Evolutionary conservation across 1,284 basidiomycete genomes (phyloP).

Genomic region (Naganishia albida): DNA sequence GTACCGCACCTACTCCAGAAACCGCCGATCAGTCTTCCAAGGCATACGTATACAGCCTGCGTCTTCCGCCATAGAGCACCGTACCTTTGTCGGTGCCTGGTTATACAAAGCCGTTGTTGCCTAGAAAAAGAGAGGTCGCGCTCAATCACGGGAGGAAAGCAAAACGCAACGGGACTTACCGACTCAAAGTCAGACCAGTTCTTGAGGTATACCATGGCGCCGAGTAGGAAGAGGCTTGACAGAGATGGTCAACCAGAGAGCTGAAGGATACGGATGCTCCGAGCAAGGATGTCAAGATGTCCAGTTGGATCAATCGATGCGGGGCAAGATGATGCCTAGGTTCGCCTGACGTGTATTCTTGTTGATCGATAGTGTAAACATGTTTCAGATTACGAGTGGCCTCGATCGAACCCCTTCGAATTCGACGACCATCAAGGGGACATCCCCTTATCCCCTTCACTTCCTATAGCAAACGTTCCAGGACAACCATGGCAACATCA

Average conservation of each 20-base stretch:
- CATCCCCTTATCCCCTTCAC: not conserved
- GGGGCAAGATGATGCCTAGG: not conserved
- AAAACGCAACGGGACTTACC: constrained; percentile 37
- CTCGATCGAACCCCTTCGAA: not conserved
- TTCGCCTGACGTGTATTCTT: constrained; percentile 9
- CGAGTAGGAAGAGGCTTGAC: not conserved
- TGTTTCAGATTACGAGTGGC: constrained; percentile 26
- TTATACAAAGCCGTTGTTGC: constrained; percentile 78
- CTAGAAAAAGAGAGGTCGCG: constrained; percentile 44
- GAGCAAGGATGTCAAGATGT: not conserved
- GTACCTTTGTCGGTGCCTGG: constrained; percentile 71
- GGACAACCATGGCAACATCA: not conserved
- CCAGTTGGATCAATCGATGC: not conserved
- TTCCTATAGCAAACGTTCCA: not conserved
- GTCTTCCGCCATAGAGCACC: constrained; percentile 36
- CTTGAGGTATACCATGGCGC: constrained; percentile 52
- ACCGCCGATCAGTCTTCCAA: constrained; percentile 12
- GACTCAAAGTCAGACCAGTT: constrained; percentile 55
- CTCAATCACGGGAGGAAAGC: too few relatives aligned
- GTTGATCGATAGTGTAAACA: not conserved
- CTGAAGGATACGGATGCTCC: too few relatives aligned
- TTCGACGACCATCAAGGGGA: not conserved
- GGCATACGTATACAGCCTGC: constrained; percentile 2
- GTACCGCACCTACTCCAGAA: constrained; percentile 68
- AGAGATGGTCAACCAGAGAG: not conserved